phyloP scores from a whole-genome alignment of 2,329 filamentous ascomycete genomes.

The Zymoseptoria pseudotritici region DNA sequence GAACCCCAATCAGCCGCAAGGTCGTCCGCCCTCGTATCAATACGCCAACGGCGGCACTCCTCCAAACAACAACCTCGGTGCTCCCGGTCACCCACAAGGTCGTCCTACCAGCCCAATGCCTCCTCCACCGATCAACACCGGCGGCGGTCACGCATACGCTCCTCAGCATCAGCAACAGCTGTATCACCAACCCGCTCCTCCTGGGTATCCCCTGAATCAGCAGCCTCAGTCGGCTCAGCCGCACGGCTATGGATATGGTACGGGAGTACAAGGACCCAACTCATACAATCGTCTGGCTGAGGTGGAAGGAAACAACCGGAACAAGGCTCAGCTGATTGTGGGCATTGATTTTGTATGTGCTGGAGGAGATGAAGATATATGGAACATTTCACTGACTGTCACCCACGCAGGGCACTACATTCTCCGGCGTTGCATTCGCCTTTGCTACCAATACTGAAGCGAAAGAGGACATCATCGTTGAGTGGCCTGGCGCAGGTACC shows the following conservation, averaged over 20 bases:
- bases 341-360: slow-evolving; percentile 89
- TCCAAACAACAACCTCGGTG: slow-evolving; percentile 27
- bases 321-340: slow-evolving; percentile 94
- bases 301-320: slow-evolving; percentile 79
- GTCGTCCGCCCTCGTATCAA: slow-evolving; percentile 58
- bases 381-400: slow-evolving; percentile 8
- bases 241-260: slow-evolving; percentile 16
- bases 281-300: slow-evolving; percentile 42
- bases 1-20: slow-evolving; percentile 46
- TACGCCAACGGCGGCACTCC: slow-evolving; percentile 38
- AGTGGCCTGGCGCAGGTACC: slow-evolving; percentile 96
- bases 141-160: slow-evolving; percentile 44
- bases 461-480: slow-evolving; percentile 97
- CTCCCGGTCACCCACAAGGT: slow-evolving; percentile 35
- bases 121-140: slow-evolving; percentile 40
- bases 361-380: not conserved
- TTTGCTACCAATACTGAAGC: slow-evolving; percentile 94
- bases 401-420: slow-evolving; percentile 72
- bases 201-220: slow-evolving; percentile 33
- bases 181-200: slow-evolving; percentile 32
- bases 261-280: slow-evolving; percentile 14
- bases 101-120: slow-evolving; percentile 40
- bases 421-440: slow-evolving; percentile 90
- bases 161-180: slow-evolving; percentile 38
- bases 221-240: slow-evolving; percentile 11